Base-by-base conservation (phyloP, 306 rosid genomes). In the Astragalus membranaceus region DNA sequence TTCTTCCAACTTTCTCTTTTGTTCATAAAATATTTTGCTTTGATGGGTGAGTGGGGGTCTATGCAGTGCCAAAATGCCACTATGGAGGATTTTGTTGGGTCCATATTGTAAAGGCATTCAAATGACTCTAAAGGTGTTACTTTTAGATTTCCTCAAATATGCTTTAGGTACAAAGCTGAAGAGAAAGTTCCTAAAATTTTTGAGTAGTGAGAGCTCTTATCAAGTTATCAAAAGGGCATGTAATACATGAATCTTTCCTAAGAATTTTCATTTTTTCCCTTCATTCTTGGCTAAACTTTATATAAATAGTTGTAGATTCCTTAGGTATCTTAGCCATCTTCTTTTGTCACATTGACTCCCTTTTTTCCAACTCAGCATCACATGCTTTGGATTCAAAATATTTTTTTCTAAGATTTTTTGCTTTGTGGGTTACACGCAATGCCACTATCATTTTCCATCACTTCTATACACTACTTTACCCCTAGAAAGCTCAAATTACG, bases 191-290 rank as follows among this genome's bases (percentile, higher is more conserved):
- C 44, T 52, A 49, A 14, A 82, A 61, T 39, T 58, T 58, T 77
- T 76, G 85, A 89, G 96, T 82, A 83, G 83, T 83, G 72, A 73
- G 83, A 85, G 90, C 89, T 66, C 96, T 73, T 81, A 82, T 82
- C 82, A 78, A 74, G 62, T 79, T 84, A 85, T 84, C 79, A 75
- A 75, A 79, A 47, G 67, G 78, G 17, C 53, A 61, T 57, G 10
- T 26, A 50, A 46, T 79, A 75, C 80, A 52, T 72, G 48, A 64
- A 79, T 62, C 46, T 68, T 32, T 49, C 49, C 0, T 20, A 46
- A 52, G 17, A 67, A 16, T 72, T 71, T 43, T 60, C 30, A 23
- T 29, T 33, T 43, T 60, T 61, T 2, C 10, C 64, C 16, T 30
- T 49, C 33, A 62, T 59, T 75, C 11, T 64, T 64, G 46, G 73